Evolutionary conservation across 768 basidiomycete species (phyloP), one percentile per base, ranked within the genome.

Genomic region (Calocybe indica): DNA sequence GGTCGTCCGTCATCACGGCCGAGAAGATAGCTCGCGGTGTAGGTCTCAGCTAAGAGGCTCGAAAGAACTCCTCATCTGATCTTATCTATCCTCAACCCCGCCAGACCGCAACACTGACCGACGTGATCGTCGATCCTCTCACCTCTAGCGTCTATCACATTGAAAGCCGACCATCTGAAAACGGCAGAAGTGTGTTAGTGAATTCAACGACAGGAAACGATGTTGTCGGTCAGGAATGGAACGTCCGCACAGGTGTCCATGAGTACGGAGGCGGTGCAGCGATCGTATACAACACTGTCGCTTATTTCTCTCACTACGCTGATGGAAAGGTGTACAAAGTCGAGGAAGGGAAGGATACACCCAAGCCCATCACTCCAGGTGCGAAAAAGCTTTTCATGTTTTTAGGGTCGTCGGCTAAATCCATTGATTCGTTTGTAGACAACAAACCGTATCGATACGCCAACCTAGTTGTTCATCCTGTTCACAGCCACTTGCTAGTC

Each of bases 201-300:
- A 66, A 79, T 28, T 79, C 79, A 0, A 45, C 62, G 22, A 63
- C 64, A 5, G 65, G 69, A 14, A 60, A 62, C 37, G 88, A 89
- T 40, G 57, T 85, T 15, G 70, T 82, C 9, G 74, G 73, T 1
- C 56, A 65, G 31, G 71, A 69, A 0, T 86, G 76, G 72, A 83
- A 84, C 58, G 78, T 78, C 3, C 70, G 77, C 31, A 72, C 72
- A 0, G 59, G 70, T n/a, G 82, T 85, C 1, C 76, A 85, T 32
- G 83, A 83, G 57, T 85, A 85, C 47, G 84, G 85, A 2, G 83
- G 84, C 10, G 79, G 70, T 5, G 66, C 78, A 1, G 76, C 78
- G 1, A 68, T 73, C 30, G 76, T 73, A 0, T 58, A 75, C 43
- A 68, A 65, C 34, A 72, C 68, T 4, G 61, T 62, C 6, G 55